Percentiles rank a stretch among this genome's conserved stretches.
Evolutionary conservation across 306 rosid genomes (phyloP).

Genomic region (Lathyrus sativus): DNA sequence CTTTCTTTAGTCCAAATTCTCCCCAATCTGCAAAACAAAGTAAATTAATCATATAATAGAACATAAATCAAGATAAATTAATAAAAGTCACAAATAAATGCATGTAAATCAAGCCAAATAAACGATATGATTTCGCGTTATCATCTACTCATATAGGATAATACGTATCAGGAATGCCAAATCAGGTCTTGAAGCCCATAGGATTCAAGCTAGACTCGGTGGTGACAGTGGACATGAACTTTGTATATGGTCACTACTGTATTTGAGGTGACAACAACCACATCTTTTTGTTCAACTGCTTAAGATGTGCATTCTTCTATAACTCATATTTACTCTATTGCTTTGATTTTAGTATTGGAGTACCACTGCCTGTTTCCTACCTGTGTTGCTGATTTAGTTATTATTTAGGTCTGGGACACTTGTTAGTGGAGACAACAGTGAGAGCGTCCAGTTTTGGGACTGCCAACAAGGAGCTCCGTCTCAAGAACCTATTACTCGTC

Average conservation of each 20-base stretch:
- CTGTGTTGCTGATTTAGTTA: conserved; percentile 35
- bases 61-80: too few relatives aligned
- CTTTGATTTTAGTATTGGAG: conserved; percentile 24
- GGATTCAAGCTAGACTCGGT: conserved; percentile 92
- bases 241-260: conserved; percentile 86
- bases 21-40: too few relatives aligned
- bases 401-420: conserved; percentile 84
- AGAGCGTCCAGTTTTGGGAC: conserved; percentile 98
- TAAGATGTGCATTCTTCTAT: background rate
- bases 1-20: too few relatives aligned
- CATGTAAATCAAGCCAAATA: too few relatives aligned
- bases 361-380: conserved; percentile 26
- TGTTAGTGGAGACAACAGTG: conserved; percentile 96
- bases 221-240: conserved; percentile 69
- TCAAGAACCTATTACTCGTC: conserved; percentile 68
- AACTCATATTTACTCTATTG: background rate
- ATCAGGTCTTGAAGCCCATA: conserved; percentile 65
- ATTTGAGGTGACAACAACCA: conserved; percentile 59
- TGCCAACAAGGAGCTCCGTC: conserved; percentile 75
- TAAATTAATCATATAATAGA: too few relatives aligned
- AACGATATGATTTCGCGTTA: too few relatives aligned
- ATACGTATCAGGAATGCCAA: conserved; percentile 83
- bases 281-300: conserved; percentile 20
- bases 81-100: too few relatives aligned
- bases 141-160: conserved; percentile 58